Base-by-base conservation (phyloP, 768 basidiomycete genomes). In the Leccinum uliginosum region DNA sequence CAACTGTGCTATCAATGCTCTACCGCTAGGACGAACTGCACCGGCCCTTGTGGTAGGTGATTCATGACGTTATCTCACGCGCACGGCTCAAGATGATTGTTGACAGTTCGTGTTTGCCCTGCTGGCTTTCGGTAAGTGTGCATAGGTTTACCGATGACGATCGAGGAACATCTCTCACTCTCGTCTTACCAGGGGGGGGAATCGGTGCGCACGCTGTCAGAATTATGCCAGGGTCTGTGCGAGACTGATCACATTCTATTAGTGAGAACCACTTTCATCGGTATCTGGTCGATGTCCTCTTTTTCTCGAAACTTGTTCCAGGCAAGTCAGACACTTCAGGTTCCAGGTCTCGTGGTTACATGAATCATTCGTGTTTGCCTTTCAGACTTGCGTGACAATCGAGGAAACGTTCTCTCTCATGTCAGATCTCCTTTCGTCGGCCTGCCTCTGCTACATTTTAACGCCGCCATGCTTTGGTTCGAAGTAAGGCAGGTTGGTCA, bases 391-490 rank as follows among this genome's bases (percentile, higher is more conserved):
- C 23, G 30, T 61, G 24, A 59, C 43, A 6, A 34, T 56, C 17
- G 63, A 62, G 29, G 63, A 65, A 34, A 52, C 59, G 6, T 61
- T 34, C 49, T 55, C 60, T 34, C 56, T 64, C 26, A 35, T 47
- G 21, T 57, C 63, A 3, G 55, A 65, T 50, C 23, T 65, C 26
- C 54, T 65, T 49, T 47, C 60, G 27, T 56, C 63, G 10, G 49
- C 29, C 19, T 58, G 56, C 27, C 26, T 65, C 21, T 65, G 59
- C 23, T 59, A 58, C 19, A 56, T 65, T 24, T 11, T 65, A n/a
- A 19, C 57, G 15, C 52, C 60, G 4, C 56, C 57, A 21, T 55
- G 32, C 8, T 10, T 59, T 12, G 48, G 32, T 47, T 26, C 54
- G 43, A 51, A 32, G 62, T 62, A 32, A 53, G 38, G 61, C 30